Base-by-base conservation (phyloP, 805 yeast species). In the Wickerhamomyces rabaulensis region DNA sequence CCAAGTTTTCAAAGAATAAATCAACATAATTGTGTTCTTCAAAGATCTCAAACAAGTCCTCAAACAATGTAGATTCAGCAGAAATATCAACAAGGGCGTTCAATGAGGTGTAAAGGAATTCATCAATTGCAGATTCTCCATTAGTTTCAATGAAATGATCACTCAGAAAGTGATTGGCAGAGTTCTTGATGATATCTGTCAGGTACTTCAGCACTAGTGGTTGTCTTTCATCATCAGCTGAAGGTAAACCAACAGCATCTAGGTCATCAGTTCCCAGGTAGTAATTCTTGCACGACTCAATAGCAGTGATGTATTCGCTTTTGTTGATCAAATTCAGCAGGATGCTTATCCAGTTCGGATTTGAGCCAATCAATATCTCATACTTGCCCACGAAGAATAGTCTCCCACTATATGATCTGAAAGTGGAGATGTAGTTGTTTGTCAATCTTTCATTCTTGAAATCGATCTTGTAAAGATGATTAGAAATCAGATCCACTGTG, bases 331-430 rank as follows among this genome's bases (percentile, higher is more conserved):
- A 57, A 84, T 87, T 96, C 90, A 56, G 36, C 1, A 58, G 27
- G 2, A 54, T 20, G 42, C 54, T 59, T 54, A 89, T 87, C 96
- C 96, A 88, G 53, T 75, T 80, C 3, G 80, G 68, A 15, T 80
- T 63, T 21, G 79, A 69, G 0, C 91, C 95, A 3, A 82, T 71
- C 6, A 66, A 66, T 39, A 80, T 57, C 47, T 78, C 82, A 44
- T 74, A 73, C 37, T 69, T 66, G 0, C 85, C 85, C 43, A 82
- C 54, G 1, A 79, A 46, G 54, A 80, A 74, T 0, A 88, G 41
- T 20, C 75, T 70, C 2, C 75, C 71, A 49, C 69, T 77, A 49
- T 66, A 69, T 0, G 68, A 59, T 45, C 56, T 62, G 33, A 74
- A 58, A 3, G 77, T 48, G 25, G 50, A 42, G 35, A 49, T 47